Percentiles rank a stretch among this genome's conserved stretches.
Conservation (phyloP, 2,329 filamentous ascomycete genomes). For the Aspergillus phoenicis region DNA sequence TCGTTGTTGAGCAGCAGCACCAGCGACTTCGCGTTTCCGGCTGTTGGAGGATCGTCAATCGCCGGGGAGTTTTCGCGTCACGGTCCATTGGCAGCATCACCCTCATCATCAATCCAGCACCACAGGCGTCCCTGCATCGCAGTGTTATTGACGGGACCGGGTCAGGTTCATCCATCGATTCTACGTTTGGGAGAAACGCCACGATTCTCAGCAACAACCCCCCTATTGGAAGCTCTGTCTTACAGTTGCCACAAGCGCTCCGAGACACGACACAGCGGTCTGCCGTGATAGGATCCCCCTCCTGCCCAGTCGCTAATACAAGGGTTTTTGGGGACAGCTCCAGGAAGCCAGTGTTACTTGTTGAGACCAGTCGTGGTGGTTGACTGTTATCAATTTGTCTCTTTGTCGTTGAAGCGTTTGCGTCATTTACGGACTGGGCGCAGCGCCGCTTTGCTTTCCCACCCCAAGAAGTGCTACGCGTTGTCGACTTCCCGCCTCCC, state of each 20-base stretch:
- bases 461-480: slow-evolving; percentile 28
- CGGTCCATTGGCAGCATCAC: slow-evolving; percentile 6
- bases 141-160: not conserved
- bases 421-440: slow-evolving; percentile 26
- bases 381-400: not conserved
- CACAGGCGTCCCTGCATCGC: not conserved
- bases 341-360: not conserved
- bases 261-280: slow-evolving; percentile 2
- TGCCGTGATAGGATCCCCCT: not conserved
- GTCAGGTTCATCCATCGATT: not conserved
- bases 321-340: not conserved
- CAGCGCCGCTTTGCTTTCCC: slow-evolving; percentile 19
- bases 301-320: not conserved
- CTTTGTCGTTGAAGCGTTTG: slow-evolving; percentile 23
- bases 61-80: slow-evolving; percentile 11
- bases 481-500: slow-evolving; percentile 33
- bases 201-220: not conserved
- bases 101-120: not conserved
- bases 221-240: not conserved
- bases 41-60: slow-evolving; percentile 11
- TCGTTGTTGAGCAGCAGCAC: slow-evolving; percentile 3
- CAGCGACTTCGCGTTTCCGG: slow-evolving; percentile 17
- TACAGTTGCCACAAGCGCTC: slow-evolving; percentile 2
- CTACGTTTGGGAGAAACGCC: not conserved
- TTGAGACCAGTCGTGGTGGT: slow-evolving; percentile 1